phyloP scores from a whole-genome alignment of 2,329 filamentous ascomycete species.

The Gnomoniopsis sp. region DNA sequence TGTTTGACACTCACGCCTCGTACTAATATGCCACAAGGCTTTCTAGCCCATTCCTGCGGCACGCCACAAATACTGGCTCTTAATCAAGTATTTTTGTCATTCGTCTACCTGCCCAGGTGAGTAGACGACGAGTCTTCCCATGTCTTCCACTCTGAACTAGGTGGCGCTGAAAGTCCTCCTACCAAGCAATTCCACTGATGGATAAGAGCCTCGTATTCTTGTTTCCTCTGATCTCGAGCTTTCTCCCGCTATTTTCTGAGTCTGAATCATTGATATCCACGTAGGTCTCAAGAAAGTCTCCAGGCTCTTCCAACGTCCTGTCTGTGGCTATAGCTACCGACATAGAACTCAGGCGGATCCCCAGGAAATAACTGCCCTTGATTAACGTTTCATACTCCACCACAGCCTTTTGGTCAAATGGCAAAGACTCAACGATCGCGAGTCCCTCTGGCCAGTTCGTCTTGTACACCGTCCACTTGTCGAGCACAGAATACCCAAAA shows the following conservation, averaged over 20 bases:
- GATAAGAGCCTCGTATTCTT: not conserved
- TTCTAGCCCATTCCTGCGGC: too few species aligned
- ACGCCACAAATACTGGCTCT: too few species aligned
- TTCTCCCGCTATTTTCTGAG: too few species aligned
- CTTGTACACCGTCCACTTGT: conserved; percentile 10
- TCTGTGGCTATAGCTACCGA: not conserved
- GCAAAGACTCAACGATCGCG: not conserved
- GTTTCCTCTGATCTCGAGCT: not conserved
- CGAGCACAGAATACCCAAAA: conserved; percentile 8
- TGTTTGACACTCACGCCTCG: too few species aligned
- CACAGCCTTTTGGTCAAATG: conserved; percentile 8
- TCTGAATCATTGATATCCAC: not conserved
- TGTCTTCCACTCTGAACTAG: too few species aligned
- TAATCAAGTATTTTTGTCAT: too few species aligned
- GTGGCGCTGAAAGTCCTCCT: not conserved
- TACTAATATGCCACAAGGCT: too few species aligned
- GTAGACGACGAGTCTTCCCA: too few species aligned
- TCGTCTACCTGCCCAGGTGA: too few species aligned
- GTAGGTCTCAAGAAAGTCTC: conserved; percentile 2
- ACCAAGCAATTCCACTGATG: not conserved
- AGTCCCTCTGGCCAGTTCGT: not conserved
- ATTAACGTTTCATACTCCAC: conserved; percentile 13
- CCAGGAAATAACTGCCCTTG: not conserved
- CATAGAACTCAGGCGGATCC: not conserved
- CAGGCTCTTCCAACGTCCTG: not conserved